phyloP scores from a whole-genome alignment of 163 green algal species.

The Volvox carteri region DNA sequence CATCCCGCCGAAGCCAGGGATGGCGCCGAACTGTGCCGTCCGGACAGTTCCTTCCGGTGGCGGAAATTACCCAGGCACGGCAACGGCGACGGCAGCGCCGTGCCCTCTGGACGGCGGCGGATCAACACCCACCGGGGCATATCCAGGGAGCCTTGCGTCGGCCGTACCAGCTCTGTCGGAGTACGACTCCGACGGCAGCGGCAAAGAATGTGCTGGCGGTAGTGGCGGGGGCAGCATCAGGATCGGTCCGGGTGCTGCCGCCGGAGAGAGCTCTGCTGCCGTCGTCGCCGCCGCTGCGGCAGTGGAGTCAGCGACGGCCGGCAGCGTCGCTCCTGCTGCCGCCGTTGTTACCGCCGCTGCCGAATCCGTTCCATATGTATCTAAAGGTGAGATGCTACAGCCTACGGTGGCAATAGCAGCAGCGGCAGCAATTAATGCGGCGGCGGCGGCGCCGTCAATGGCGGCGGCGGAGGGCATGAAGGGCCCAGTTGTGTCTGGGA shows the following conservation, averaged over 20 bases:
- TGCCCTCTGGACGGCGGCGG: neutral
- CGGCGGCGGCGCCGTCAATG: neutral
- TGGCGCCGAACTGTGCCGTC: too few relatives aligned
- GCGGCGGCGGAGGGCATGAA: neutral
- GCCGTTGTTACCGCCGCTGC: neutral
- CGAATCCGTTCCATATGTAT: too few relatives aligned
- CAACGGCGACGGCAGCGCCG: neutral
- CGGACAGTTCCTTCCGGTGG: too few relatives aligned
- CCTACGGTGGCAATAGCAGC: neutral
- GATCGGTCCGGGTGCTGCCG: too few relatives aligned
- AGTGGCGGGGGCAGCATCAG: neutral
- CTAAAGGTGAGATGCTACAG: too few relatives aligned
- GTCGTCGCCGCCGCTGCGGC: neutral
- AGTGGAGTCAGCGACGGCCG: neutral
- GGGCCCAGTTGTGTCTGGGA: too few relatives aligned
- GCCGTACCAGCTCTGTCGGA: conserved; percentile 29
- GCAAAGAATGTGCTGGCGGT: too few relatives aligned
- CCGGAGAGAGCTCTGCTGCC: neutral
- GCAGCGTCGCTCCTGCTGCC: too few relatives aligned
- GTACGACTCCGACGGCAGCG: neutral
- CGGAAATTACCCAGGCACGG: too few relatives aligned
- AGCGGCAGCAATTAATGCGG: neutral
- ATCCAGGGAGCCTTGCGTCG: neutral
- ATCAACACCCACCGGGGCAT: neutral
- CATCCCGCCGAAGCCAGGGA: too few relatives aligned